Percentiles rank a stretch among this genome's conserved stretches.
Evolutionary conservation across 805 yeast species (phyloP).

Genomic region (Pichia thaimueangensis): DNA sequence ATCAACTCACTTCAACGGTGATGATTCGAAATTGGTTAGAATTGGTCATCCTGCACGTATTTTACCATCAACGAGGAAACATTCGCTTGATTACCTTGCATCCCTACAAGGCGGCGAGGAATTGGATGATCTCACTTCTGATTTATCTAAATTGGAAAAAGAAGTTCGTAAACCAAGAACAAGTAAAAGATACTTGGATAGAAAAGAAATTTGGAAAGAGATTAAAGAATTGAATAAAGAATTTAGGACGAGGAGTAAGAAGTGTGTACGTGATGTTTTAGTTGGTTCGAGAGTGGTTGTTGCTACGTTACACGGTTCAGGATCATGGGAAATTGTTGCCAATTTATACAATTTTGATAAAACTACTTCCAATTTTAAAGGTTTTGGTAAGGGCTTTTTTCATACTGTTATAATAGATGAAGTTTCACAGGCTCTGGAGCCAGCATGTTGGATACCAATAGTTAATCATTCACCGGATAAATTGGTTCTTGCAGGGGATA

Average conservation of each 20-base stretch:
- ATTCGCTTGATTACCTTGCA: constrained; percentile 70
- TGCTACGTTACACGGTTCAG: constrained; percentile 84
- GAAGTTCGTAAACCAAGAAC: constrained; percentile 47
- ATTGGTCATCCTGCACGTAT: constrained; percentile 93
- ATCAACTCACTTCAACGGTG: constrained; percentile 26
- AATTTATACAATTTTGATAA: constrained; percentile 31
- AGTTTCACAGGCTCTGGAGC: constrained; percentile 89
- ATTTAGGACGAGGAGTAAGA: constrained; percentile 56
- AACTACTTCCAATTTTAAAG: not conserved
- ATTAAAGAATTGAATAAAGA: constrained; percentile 68
- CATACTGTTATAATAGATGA: constrained; percentile 88
- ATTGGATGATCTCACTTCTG: constrained; percentile 40
- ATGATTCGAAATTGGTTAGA: constrained; percentile 49
- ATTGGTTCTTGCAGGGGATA: constrained; percentile 86
- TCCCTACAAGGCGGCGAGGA: constrained; percentile 54
- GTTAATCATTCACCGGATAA: constrained; percentile 55
- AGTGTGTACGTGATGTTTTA: constrained; percentile 53
- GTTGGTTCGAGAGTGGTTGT: constrained; percentile 61
- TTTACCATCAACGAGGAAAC: constrained; percentile 51
- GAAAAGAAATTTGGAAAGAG: constrained; percentile 61
- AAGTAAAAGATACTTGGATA: constrained; percentile 45
- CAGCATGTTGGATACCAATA: constrained; percentile 95
- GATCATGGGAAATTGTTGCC: constrained; percentile 59
- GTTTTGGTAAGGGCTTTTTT: constrained; percentile 34
- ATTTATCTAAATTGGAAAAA: constrained; percentile 10